Evolutionary conservation across 176 grass and related monocot species (phyloP).

Genomic region (Calamus simplicifolius): DNA sequence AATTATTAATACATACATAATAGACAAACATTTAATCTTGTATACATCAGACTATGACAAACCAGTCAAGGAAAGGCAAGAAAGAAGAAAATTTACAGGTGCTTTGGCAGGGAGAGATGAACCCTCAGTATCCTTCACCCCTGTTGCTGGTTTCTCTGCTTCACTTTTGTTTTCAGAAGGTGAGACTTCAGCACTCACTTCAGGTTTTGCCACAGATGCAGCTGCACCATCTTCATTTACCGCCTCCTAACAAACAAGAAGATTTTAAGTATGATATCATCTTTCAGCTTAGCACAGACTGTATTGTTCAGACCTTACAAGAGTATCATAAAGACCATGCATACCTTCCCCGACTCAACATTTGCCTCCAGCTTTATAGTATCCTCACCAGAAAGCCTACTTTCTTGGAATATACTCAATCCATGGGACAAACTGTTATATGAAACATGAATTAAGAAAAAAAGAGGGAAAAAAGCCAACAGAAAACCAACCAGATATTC

Average conservation of each 20-base stretch:
- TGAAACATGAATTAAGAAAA: constrained; percentile 8
- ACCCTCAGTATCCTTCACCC: constrained; percentile 7
- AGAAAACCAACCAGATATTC: neutral
- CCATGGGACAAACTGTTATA: constrained; percentile 69
- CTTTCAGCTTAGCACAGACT: constrained; percentile 16
- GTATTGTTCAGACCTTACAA: too few relatives aligned
- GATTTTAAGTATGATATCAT: neutral
- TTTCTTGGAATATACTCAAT: constrained; percentile 89
- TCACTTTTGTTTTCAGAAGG: constrained; percentile 37
- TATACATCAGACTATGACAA: too few relatives aligned
- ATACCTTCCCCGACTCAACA: constrained; percentile 43
- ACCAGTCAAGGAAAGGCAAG: neutral
- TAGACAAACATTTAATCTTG: too few relatives aligned
- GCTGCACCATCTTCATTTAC: constrained; percentile 10
- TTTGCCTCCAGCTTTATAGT: constrained; percentile 78
- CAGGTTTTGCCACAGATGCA: constrained; percentile 13
- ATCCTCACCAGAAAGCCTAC: constrained; percentile 53
- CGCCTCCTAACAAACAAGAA: constrained; percentile 6
- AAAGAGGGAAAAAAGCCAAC: neutral
- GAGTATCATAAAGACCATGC: neutral
- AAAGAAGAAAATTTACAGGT: constrained; percentile 11
- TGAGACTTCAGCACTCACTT: constrained; percentile 7
- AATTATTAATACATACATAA: too few relatives aligned
- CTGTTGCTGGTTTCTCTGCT: constrained; percentile 21
- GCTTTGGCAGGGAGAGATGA: neutral